Evolutionary conservation across 2,329 filamentous ascomycete genomes (phyloP), one percentile per base, ranked within the genome.

Genomic region (Xylariaceae sp.): DNA sequence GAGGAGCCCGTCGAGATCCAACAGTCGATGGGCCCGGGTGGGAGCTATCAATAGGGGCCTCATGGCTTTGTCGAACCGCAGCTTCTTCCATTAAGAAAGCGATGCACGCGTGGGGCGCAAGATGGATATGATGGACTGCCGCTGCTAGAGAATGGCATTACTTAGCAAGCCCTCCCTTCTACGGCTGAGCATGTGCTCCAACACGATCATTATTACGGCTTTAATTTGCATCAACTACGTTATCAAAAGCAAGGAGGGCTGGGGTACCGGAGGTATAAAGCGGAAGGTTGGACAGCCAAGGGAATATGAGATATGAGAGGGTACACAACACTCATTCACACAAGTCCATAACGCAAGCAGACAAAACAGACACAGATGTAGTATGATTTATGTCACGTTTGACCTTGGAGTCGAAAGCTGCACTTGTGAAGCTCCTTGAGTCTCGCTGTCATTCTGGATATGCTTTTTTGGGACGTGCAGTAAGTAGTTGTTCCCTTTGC

Each of bases 51-150:
- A 65, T 46, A 59, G 59, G 30, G 62, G 63, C 9, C 51, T 61
- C 17, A 55, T 65, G 48, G 59, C 63, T 13, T 61, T 65, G 40
- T 62, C 67, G 7, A 59, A 70, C 38, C 65, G 67, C 28, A 68
- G 59, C 38, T 58, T 71, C 38, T 72, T 73, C 50, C 65, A 65
- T 36, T 71, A 53, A 54, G 38, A 50, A 43, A 43, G 31, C 21
- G 21, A 24, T 24, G 21, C 21, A n/a, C 21, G 11, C 7, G 21
- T 6, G 21, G 21, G 17, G 30, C 23, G 38, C 36, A 31, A 33
- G n/a, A 23, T 13, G 23, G 23, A 29, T 11, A 30, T 38, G 38
- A 33, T 47, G 40, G 41, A 30, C 39, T 45, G 32, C 34, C 27
- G 43, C 39, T 38, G 47, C 37, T 47, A 36, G 24, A 32, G 27